Evolutionary conservation across 2,329 filamentous ascomycete genomes (phyloP).

Genomic region (Cryphonectria naterciae): DNA sequence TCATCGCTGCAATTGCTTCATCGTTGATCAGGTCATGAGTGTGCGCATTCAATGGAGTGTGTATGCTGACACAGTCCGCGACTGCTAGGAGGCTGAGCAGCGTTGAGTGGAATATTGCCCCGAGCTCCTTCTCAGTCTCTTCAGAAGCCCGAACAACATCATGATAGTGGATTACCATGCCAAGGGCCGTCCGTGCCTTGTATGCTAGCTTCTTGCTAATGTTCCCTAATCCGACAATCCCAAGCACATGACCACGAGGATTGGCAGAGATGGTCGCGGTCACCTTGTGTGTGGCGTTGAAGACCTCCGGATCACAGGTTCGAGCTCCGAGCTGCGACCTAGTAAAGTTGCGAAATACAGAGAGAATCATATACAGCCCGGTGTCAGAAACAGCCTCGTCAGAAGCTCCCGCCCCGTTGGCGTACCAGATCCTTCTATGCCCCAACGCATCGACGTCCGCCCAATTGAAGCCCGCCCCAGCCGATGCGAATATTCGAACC

Average conservation of each 20-base stretch:
- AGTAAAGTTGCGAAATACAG: slow-evolving; percentile 55
- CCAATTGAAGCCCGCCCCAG: slow-evolving; percentile 47
- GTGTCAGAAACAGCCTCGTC: slow-evolving; percentile 50
- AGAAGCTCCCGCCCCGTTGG: slow-evolving; percentile 47
- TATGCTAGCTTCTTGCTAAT: slow-evolving; percentile 51
- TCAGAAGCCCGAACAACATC: background rate
- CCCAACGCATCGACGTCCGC: slow-evolving; percentile 55
- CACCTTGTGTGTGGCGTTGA: slow-evolving; percentile 47
- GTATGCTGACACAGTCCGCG: background rate
- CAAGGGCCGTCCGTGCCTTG: slow-evolving; percentile 49
- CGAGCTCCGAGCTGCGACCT: slow-evolving; percentile 52
- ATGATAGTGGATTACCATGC: slow-evolving; percentile 59
- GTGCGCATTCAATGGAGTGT: background rate
- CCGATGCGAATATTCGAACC: slow-evolving; percentile 58
- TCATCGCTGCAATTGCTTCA: slow-evolving; percentile 1
- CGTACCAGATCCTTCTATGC: slow-evolving; percentile 45
- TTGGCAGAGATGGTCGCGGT: slow-evolving; percentile 54
- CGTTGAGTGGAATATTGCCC: background rate
- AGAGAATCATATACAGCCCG: slow-evolving; percentile 47
- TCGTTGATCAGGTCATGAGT: slow-evolving; percentile 40
- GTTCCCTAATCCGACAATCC: slow-evolving; percentile 57
- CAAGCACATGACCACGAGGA: slow-evolving; percentile 51
- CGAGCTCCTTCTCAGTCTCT: background rate
- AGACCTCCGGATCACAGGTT: slow-evolving; percentile 43
- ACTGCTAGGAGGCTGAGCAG: background rate